Conservation (phyloP, 1,284 basidiomycete genomes). For the Paramarasmius palmivorus region DNA sequence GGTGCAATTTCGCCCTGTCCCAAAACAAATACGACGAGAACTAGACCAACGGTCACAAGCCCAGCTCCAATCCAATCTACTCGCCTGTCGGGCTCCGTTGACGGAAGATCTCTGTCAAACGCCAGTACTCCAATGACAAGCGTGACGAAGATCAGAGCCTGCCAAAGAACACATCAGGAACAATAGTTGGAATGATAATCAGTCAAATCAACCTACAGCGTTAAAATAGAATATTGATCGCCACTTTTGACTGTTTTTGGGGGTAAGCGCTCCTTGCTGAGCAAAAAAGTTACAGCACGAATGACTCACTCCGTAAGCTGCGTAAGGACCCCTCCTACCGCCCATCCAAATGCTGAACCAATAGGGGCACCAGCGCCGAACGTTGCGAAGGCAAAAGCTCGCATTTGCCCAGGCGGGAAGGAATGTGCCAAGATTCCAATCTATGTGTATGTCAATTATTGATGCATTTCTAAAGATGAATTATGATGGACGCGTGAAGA, state of each 20-base stretch:
- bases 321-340: constrained; percentile 48
- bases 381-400: constrained; percentile 41
- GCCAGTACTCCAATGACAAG: constrained; percentile 48
- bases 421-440: constrained; percentile 45
- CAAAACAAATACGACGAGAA: constrained; percentile 79
- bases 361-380: constrained; percentile 50
- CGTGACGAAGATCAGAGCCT: constrained; percentile 40
- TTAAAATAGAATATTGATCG: constrained; percentile 55
- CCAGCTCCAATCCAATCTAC: constrained; percentile 85
- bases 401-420: constrained; percentile 34
- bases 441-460: constrained; percentile 13
- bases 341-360: constrained; percentile 43
- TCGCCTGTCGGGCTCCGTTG: constrained; percentile 50
- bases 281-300: not conserved
- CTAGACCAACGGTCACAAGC: constrained; percentile 73
- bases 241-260: constrained; percentile 45
- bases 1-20: constrained; percentile 73
- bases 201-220: constrained; percentile 41
- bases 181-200: constrained; percentile 23
- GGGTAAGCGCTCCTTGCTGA: not conserved
- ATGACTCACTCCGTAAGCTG: constrained; percentile 35
- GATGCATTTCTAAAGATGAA: not conserved
- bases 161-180: too few relatives aligned
- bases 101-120: constrained; percentile 54
- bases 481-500: not conserved